These are phyloP conservation scores for Pulveroboletus ravenelii DNA, from an alignment of 768 basidiomycete genomes.

Conservation along the genomic window DNA sequence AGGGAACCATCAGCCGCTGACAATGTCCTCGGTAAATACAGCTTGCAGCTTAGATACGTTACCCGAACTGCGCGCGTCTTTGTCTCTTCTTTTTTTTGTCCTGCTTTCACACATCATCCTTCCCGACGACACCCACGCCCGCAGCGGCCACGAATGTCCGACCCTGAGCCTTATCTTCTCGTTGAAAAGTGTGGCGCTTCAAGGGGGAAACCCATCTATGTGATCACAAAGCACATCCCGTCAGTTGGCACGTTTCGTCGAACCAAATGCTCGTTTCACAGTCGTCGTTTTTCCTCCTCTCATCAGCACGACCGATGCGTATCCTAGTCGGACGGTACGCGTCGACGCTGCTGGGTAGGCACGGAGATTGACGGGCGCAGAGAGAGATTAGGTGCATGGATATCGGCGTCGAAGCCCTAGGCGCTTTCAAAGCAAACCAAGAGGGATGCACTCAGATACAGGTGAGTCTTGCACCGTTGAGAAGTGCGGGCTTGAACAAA, in stretches of 20 bases:
- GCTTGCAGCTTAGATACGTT: slow-evolving; percentile 25
- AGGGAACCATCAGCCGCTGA: slow-evolving; percentile 24
- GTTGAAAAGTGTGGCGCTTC: slow-evolving; percentile 40
- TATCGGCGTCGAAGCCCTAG: slow-evolving; percentile 36
- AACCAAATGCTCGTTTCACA: slow-evolving; percentile 15
- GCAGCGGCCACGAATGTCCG: slow-evolving; percentile 20
- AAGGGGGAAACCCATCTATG: slow-evolving; percentile 39
- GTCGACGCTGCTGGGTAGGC: background rate
- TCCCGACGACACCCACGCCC: slow-evolving; percentile 9
- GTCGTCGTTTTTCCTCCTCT: background rate
- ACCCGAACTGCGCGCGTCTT: slow-evolving; percentile 12
- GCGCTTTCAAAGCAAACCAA: slow-evolving; percentile 38
- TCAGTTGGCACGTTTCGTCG: slow-evolving; percentile 26
- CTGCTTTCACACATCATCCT: slow-evolving; percentile 25
- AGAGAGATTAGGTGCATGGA: slow-evolving; percentile 44
- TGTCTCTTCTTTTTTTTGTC: slow-evolving; percentile 3
- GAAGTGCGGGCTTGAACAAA: background rate
- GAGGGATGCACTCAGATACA: slow-evolving; percentile 41
- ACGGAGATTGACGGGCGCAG: slow-evolving; percentile 20
- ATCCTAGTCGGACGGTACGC: slow-evolving; percentile 33
- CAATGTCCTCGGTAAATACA: slow-evolving; percentile 29
- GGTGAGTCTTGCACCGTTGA: slow-evolving; percentile 21
- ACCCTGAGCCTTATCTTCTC: slow-evolving; percentile 34
- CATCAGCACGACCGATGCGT: slow-evolving; percentile 29
- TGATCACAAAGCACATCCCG: slow-evolving; percentile 40